Evolutionary conservation across 805 yeast species (phyloP).

Genomic region (Ogataea saltuana): DNA sequence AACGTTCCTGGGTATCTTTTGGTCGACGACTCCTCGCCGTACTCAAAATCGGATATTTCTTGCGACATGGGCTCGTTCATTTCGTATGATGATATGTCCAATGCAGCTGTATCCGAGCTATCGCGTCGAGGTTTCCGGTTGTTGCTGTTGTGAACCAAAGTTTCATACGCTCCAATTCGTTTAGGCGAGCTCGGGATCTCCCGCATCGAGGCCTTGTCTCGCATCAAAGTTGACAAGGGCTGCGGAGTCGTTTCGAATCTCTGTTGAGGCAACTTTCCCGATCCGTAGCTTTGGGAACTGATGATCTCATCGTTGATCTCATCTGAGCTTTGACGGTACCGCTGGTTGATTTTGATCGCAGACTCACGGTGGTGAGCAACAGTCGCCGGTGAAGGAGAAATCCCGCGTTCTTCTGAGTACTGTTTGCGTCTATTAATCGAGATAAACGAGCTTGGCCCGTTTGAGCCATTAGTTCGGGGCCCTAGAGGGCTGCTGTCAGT

Average conservation of each 20-base stretch:
- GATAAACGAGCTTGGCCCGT: background rate
- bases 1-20: constrained; percentile 2
- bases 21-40: constrained; percentile 7
- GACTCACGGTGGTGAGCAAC: background rate
- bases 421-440: constrained; percentile 4
- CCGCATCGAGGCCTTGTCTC: constrained; percentile 3
- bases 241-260: background rate
- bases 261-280: constrained; percentile 7
- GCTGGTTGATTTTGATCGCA: background rate
- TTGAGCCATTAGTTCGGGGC: background rate
- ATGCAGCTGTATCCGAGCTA: background rate
- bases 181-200: constrained; percentile 6
- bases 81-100: constrained; percentile 17
- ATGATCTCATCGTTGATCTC: constrained; percentile 21
- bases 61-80: constrained; percentile 23
- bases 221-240: background rate
- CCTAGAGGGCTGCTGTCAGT: constrained; percentile 17
- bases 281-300: constrained; percentile 19
- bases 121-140: background rate
- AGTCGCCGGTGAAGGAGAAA: constrained; percentile 1
- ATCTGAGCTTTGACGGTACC: constrained; percentile 10
- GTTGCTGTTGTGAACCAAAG: background rate
- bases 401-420: constrained; percentile 11
- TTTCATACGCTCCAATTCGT: background rate
- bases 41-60: constrained; percentile 23